Evolutionary conservation across 768 basidiomycete genomes (phyloP).

Genomic region (Leccinum pellstonianum): DNA sequence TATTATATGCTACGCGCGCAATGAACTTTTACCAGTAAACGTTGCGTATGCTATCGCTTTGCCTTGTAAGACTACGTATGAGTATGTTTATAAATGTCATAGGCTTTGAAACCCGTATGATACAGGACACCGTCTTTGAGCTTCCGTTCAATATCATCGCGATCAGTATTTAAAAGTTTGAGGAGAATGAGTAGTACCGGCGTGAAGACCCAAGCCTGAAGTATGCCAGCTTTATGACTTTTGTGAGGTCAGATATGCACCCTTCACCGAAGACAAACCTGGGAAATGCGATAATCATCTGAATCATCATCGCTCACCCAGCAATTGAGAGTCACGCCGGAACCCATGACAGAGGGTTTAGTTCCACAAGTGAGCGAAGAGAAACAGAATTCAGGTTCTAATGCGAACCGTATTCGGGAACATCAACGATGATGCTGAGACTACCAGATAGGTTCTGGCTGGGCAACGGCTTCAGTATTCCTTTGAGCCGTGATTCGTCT

Average conservation of each 20-base stretch:
- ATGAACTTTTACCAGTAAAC: slow-evolving; percentile 2
- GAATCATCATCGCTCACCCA: background rate
- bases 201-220: background rate
- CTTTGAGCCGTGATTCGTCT: background rate
- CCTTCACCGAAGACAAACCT: background rate
- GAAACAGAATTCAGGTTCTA: background rate
- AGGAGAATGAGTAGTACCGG: background rate
- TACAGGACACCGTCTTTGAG: background rate
- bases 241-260: background rate
- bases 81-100: slow-evolving; percentile 18
- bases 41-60: slow-evolving; percentile 16
- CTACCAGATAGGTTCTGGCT: background rate
- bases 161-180: background rate
- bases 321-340: background rate
- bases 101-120: slow-evolving; percentile 6
- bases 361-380: background rate
- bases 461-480: background rate
- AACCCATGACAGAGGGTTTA: background rate
- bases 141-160: background rate
- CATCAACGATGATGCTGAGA: background rate
- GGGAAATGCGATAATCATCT: background rate
- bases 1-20: slow-evolving; percentile 19
- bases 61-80: slow-evolving; percentile 24
- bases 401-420: no score
- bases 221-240: background rate